Percentiles rank a stretch among this genome's conserved stretches.
These are phyloP conservation scores for Backusella australiensis DNA, from an alignment of 192 early-diverging fungal genomes.

Conservation along the genomic window DNA sequence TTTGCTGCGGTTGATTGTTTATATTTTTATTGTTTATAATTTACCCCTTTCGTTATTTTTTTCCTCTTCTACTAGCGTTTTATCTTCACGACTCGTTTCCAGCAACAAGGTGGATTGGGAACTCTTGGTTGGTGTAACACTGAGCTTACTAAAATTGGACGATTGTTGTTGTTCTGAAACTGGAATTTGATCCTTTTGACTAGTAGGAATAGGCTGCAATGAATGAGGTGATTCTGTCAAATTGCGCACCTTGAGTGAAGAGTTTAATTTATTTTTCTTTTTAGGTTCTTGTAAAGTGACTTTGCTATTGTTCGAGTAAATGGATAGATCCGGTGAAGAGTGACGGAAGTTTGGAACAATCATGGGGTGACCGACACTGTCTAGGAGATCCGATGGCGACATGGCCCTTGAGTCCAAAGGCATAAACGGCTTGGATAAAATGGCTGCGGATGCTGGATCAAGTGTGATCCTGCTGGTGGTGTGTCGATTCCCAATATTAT, in stretches of 20 bases:
- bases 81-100: slow-evolving; percentile 13
- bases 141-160: neutral
- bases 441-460: slow-evolving; percentile 8
- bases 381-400: slow-evolving; percentile 33
- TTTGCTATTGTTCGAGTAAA: neutral
- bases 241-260: neutral
- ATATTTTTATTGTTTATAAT: neutral
- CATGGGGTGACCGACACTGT: slow-evolving; percentile 29
- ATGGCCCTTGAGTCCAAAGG: slow-evolving; percentile 23
- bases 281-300: neutral
- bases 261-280: neutral
- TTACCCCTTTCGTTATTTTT: slow-evolving; percentile 2
- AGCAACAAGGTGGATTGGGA: neutral
- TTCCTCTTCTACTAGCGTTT: slow-evolving; percentile 12
- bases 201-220: neutral
- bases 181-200: neutral
- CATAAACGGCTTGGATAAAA: slow-evolving; percentile 16
- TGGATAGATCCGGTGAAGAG: neutral
- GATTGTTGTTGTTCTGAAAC: slow-evolving; percentile 4
- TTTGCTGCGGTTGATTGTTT: neutral
- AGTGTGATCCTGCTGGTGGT: neutral
- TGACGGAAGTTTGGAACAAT: neutral
- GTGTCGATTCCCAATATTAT: neutral
- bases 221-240: neutral
- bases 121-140: neutral